These are phyloP conservation scores for Tetrastigma voinierianum DNA, from an alignment of 164 flowering plant species.

Conservation along the genomic window DNA sequence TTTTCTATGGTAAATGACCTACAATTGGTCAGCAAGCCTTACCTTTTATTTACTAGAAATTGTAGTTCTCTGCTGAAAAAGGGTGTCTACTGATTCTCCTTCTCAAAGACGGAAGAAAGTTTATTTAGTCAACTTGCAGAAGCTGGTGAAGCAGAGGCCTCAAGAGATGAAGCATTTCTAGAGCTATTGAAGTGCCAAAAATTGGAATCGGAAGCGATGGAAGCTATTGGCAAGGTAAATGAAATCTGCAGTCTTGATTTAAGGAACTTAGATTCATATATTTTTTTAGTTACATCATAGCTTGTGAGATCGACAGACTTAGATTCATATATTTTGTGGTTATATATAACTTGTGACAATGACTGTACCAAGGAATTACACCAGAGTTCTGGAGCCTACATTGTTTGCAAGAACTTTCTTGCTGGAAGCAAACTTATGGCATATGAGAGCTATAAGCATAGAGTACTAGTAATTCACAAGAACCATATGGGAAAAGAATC, in stretches of 20 bases:
- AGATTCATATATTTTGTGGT: too few relatives aligned
- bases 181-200: conserved; percentile 46
- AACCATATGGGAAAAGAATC: too few relatives aligned
- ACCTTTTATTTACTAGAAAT: conserved; percentile 23
- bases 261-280: conserved; percentile 1
- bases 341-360: too few relatives aligned
- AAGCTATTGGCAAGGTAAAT: conserved; percentile 56
- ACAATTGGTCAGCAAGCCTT: conserved; percentile 18
- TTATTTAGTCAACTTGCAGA: conserved; percentile 29
- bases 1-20: conserved; percentile 6
- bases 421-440: too few relatives aligned
- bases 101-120: conserved; percentile 34
- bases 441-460: too few relatives aligned
- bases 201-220: conserved; percentile 51
- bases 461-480: too few relatives aligned
- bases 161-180: conserved; percentile 38
- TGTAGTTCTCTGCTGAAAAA: conserved; percentile 27
- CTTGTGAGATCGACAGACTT: too few relatives aligned
- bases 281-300: too few relatives aligned
- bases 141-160: conserved; percentile 46
- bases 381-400: too few relatives aligned
- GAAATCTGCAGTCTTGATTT: conserved; percentile 3
- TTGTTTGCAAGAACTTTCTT: too few relatives aligned
- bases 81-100: conserved; percentile 29
- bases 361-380: too few relatives aligned